Conservation (phyloP, 176 grass and related monocot species). For the Oryza longistaminata region DNA sequence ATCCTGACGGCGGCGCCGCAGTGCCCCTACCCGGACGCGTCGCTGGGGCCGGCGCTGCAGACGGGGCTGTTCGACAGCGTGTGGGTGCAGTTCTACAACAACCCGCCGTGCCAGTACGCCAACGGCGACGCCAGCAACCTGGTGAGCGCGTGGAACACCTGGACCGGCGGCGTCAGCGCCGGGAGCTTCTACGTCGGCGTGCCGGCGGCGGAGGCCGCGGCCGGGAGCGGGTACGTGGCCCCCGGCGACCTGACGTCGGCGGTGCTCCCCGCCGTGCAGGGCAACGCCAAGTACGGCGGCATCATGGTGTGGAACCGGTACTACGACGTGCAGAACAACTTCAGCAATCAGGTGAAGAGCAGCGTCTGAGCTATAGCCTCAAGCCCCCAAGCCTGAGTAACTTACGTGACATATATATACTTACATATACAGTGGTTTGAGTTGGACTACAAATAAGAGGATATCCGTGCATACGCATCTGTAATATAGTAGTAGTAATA, state of each 20-base stretch:
- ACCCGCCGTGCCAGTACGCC: constrained; percentile 45
- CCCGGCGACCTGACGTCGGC: constrained; percentile 27
- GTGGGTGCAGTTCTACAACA: constrained; percentile 71
- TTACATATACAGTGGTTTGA: not conserved
- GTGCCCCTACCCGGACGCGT: constrained; percentile 58
- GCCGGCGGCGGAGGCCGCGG: constrained; percentile 41
- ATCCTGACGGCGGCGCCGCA: constrained; percentile 52
- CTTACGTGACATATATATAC: not conserved
- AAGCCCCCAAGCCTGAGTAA: not conserved
- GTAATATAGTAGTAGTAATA: no score
- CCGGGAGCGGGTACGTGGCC: constrained; percentile 44
- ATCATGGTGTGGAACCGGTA: constrained; percentile 73
- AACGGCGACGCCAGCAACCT: constrained; percentile 35
- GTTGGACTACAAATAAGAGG: not conserved
- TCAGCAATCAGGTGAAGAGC: constrained; percentile 48
- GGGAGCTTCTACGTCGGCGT: constrained; percentile 61
- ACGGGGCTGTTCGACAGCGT: constrained; percentile 57
- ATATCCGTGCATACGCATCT: not conserved
- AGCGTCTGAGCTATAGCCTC: constrained; percentile 23
- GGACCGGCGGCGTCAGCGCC: constrained; percentile 47
- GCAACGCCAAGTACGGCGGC: constrained; percentile 44
- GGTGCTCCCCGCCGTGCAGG: constrained; percentile 46
- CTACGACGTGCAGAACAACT: constrained; percentile 43
- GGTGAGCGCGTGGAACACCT: constrained; percentile 47
- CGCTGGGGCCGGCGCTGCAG: constrained; percentile 40